Evolutionary conservation across 2,329 filamentous ascomycete genomes (phyloP), one percentile per base, ranked within the genome.

Genomic region (Hymenoscyphus linearis): DNA sequence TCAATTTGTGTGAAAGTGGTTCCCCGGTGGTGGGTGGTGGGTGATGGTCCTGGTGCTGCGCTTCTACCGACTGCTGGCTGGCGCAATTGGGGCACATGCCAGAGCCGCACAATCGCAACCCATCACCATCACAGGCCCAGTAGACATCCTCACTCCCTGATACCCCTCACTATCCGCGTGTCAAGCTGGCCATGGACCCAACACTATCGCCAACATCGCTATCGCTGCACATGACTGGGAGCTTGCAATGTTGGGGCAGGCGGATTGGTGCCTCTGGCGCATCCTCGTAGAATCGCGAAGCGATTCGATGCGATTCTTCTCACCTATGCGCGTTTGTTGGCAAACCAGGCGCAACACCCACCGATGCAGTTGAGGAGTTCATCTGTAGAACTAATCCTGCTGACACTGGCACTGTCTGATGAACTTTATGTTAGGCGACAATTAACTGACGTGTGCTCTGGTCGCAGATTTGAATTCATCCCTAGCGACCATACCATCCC

Each of bases 381-480:
- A 35, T 47, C 34, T 27, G 52, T 65, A 61, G 59, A 61, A 59
- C 44, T 47, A 40, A 34, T 58, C 35, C 26, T 61, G 56, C 55
- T 40, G 59, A 53, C 60, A 61, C 65, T 56, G 26, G 52, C 57
- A 54, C 35, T 36, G 44, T 55, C 16, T 16, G 27, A 6, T 35
- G 55, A 27, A 52, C 16, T 52, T 25, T 55, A 54, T 57, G 37
- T 10, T 36, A 26, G 40, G 52, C 52, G 59, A 55, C 50, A 61
- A 66, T 68, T 67, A 62, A 67, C 69, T 71, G 62, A 71, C 61
- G 53, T 64, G 52, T 58, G 52, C 55, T 61, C 52, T 58, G 61
- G 52, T 62, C 57, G 58, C 62, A 72, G 71, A 68, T 71, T 70
- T 68, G 68, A 68, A 69, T 60, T 68, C 62, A 67, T 68, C 66